Percentiles rank a stretch among this genome's conserved stretches.
Evolutionary conservation across 23 red algal species (phyloP).

Genomic region (Gracilaria caudata): DNA sequence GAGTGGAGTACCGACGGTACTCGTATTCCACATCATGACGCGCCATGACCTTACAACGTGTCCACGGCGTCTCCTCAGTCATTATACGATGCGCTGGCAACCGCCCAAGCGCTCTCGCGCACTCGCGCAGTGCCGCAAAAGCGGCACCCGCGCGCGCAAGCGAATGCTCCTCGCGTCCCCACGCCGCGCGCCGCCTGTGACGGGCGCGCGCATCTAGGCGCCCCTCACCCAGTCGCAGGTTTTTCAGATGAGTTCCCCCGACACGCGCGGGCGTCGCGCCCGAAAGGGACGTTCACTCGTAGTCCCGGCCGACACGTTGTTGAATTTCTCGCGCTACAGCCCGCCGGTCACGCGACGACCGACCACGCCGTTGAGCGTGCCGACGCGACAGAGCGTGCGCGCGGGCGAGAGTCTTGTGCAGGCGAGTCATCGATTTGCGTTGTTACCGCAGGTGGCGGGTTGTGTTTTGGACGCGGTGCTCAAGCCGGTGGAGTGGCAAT

Average conservation of each 20-base stretch:
- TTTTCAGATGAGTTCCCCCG: background rate
- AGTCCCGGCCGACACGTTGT: conserved; percentile 44
- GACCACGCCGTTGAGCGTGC: background rate
- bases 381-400: background rate
- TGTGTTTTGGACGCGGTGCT: background rate
- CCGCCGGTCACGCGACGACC: background rate
- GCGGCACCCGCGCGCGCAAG: background rate
- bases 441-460: background rate
- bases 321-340: conserved; percentile 36
- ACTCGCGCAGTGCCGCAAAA: background rate
- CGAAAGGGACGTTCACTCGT: conserved; percentile 22
- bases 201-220: background rate
- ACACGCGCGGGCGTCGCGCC: conserved; percentile 4
- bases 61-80: background rate
- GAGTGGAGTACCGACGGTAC: too few species aligned
- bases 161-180: background rate
- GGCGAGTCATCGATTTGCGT: background rate
- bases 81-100: conserved; percentile 2
- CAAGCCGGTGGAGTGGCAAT: conserved; percentile 5
- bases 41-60: background rate
- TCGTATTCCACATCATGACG: too few species aligned
- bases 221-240: background rate
- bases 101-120: too few species aligned
- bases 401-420: background rate
- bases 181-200: background rate